Evolutionary conservation across 2,329 filamentous ascomycete genomes (phyloP).

Genomic region (Xylaria sp.): DNA sequence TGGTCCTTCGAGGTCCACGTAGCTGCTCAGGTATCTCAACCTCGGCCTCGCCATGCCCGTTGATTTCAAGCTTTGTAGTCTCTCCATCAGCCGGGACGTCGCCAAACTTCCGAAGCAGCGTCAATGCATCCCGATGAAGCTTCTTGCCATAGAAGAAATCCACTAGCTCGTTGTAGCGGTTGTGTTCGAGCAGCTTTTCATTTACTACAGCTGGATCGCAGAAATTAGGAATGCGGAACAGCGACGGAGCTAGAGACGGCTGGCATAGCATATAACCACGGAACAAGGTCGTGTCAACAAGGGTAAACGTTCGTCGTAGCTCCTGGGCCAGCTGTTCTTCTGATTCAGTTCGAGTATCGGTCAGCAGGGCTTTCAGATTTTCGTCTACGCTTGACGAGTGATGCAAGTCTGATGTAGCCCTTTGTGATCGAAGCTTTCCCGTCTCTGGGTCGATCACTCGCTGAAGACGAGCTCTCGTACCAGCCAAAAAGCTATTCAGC

Average conservation of each 20-base stretch:
- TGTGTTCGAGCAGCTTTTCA: slow-evolving; percentile 81
- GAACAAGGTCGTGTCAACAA: slow-evolving; percentile 93
- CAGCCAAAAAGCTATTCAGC: slow-evolving; percentile 80
- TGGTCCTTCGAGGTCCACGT: slow-evolving; percentile 75
- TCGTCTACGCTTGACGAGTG: slow-evolving; percentile 32
- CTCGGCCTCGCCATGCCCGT: slow-evolving; percentile 27
- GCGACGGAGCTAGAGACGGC: slow-evolving; percentile 75
- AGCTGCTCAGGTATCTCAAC: slow-evolving; percentile 42
- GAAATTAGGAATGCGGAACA: slow-evolving; percentile 95
- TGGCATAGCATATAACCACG: slow-evolving; percentile 90
- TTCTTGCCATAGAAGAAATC: slow-evolving; percentile 96
- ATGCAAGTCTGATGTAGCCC: slow-evolving; percentile 38
- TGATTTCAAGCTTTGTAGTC: slow-evolving; percentile 34
- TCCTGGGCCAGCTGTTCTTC: slow-evolving; percentile 63
- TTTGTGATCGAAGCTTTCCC: slow-evolving; percentile 53
- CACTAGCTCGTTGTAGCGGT: slow-evolving; percentile 88
- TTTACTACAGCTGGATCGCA: slow-evolving; percentile 95
- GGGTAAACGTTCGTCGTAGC: slow-evolving; percentile 67
- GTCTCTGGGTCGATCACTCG: slow-evolving; percentile 57
- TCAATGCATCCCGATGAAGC: slow-evolving; percentile 79
- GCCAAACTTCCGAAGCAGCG: slow-evolving; percentile 77
- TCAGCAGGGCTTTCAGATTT: slow-evolving; percentile 32
- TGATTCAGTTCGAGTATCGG: slow-evolving; percentile 42
- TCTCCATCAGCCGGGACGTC: slow-evolving; percentile 34
- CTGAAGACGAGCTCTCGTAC: slow-evolving; percentile 66